Percentiles rank a stretch among this genome's conserved stretches.
phyloP scores from a whole-genome alignment of 1,284 basidiomycete genomes.

The Ustilago shanxiensis region DNA sequence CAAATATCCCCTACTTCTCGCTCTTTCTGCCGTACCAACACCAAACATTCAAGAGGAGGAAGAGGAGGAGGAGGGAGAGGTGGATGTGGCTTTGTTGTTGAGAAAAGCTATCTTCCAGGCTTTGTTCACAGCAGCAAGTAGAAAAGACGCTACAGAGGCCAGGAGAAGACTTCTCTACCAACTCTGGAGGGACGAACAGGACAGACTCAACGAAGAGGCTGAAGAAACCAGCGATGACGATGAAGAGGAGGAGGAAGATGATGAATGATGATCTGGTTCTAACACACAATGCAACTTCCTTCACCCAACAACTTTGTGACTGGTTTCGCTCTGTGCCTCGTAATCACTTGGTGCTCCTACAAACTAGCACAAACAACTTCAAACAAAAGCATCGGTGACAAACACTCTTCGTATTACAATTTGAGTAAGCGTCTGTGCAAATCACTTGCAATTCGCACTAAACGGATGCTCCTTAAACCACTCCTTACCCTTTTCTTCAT shows the following conservation, averaged over 20 bases:
- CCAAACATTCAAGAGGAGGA: constrained; percentile 23
- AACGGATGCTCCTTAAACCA: constrained; percentile 73
- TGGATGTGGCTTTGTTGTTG: constrained; percentile 69
- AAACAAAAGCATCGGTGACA: too few species aligned
- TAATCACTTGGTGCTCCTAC: not conserved
- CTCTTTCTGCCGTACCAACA: constrained; percentile 38
- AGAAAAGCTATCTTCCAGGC: constrained; percentile 76
- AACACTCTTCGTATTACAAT: too few species aligned
- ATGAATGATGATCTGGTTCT: constrained; percentile 1
- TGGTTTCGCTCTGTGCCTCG: not conserved
- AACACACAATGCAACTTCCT: not conserved
- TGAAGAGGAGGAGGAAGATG: not conserved
- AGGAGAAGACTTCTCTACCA: constrained; percentile 86
- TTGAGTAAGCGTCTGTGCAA: too few species aligned
- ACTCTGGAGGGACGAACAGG: constrained; percentile 77
- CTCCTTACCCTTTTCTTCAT: constrained; percentile 91
- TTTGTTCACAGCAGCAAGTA: constrained; percentile 82
- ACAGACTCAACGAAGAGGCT: constrained; percentile 40
- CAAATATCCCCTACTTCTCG: constrained; percentile 33
- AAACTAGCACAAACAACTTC: too few species aligned
- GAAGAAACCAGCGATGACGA: constrained; percentile 7
- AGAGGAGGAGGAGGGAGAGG: not conserved
- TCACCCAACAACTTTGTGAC: not conserved
- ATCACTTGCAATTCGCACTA: constrained; percentile 42
- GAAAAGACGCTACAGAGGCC: constrained; percentile 79